Evolutionary conservation across 2,329 filamentous ascomycete genomes (phyloP).

Genomic region (Arthrinium phaeospermum): DNA sequence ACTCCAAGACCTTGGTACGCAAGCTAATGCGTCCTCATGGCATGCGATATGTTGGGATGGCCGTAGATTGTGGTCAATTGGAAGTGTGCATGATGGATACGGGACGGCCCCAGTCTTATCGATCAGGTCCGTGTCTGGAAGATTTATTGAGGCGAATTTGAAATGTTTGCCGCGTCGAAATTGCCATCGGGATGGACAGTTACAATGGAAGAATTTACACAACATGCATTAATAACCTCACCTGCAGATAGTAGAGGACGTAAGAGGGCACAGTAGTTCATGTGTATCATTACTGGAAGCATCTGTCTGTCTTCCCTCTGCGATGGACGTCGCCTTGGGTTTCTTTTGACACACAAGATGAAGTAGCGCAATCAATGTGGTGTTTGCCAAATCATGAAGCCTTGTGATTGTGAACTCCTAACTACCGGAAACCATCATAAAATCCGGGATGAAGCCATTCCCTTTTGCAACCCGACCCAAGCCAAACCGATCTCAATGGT

Average conservation of each 20-base stretch:
- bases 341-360: constrained; percentile 1
- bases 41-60: neutral
- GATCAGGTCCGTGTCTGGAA: too few relatives aligned
- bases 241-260: neutral
- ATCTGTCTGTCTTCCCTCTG: constrained; percentile 1
- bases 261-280: constrained; percentile 1
- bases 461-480: constrained; percentile 19
- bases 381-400: constrained; percentile 20
- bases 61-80: neutral
- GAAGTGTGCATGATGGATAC: neutral
- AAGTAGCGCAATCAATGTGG: constrained; percentile 1
- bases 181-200: too few relatives aligned
- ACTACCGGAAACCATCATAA: constrained; percentile 21
- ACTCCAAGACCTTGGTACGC: too few relatives aligned
- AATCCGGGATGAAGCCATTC: constrained; percentile 18
- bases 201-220: neutral
- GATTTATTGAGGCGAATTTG: too few relatives aligned
- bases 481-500: constrained; percentile 10
- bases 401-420: constrained; percentile 19
- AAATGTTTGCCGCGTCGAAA: neutral
- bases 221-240: neutral
- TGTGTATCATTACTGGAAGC: constrained; percentile 19
- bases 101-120: too few relatives aligned
- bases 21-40: too few relatives aligned
- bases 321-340: constrained; percentile 7